Conservation (phyloP, 192 early-diverging fungal species). For the Coemansia sp. region DNA sequence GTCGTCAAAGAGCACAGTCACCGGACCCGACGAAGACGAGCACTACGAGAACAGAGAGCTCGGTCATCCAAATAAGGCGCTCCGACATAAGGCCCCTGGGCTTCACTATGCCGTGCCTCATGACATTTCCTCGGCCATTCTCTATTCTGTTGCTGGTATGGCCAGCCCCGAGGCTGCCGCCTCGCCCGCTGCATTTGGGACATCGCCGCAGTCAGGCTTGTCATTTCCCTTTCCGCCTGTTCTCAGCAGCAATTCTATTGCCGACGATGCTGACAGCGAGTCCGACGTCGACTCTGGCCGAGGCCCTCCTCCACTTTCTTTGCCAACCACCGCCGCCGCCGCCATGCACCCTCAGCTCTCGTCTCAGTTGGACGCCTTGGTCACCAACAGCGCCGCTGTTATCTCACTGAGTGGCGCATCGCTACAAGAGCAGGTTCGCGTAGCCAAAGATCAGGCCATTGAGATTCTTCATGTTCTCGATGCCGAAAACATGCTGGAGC, state of each 20-base stretch:
- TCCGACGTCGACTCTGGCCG: not conserved
- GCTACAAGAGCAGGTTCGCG: constrained; percentile 25
- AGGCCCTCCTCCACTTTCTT: no score
- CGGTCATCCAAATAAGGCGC: constrained; percentile 44
- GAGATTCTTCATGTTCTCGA: constrained; percentile 28
- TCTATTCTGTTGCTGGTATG: no score
- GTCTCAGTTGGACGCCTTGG: constrained; percentile 1
- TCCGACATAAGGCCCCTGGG: no score
- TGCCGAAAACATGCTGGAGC: constrained; percentile 22
- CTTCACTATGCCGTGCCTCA: no score
- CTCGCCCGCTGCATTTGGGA: no score
- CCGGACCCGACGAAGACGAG: constrained; percentile 44
- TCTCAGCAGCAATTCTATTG: no score
- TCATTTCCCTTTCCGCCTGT: no score
- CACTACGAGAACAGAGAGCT: constrained; percentile 44
- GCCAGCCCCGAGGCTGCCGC: no score
- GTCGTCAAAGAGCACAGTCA: constrained; percentile 19
- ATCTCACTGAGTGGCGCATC: constrained; percentile 1
- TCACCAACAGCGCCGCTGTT: not conserved
- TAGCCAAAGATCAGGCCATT: constrained; percentile 36
- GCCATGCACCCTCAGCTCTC: not conserved
- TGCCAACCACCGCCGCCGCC: no score
- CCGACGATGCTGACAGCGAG: not conserved
- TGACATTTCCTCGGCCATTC: no score
- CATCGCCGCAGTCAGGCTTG: no score